Evolutionary conservation across 202 grass and related monocot species (phyloP).

Genomic region (Dendrocalamus latiflorus): DNA sequence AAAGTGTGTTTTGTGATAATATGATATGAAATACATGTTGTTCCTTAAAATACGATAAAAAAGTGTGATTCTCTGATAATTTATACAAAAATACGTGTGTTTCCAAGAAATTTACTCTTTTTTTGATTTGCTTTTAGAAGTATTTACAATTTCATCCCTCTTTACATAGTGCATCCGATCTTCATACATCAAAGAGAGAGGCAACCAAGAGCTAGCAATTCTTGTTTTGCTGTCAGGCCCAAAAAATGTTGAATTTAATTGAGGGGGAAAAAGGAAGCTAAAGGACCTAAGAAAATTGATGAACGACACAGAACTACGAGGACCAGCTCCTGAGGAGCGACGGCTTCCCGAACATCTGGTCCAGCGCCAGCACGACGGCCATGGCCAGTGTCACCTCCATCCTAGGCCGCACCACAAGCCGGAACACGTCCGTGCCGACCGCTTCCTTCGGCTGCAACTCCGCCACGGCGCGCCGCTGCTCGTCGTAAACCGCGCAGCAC

Average conservation of each 20-base stretch:
- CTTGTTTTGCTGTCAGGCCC: too few relatives aligned
- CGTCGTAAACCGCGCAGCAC: constrained; percentile 71
- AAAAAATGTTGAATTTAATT: neutral
- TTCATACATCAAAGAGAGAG: constrained; percentile 13
- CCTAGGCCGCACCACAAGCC: constrained; percentile 63
- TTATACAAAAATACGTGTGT: too few relatives aligned
- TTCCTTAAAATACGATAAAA: too few relatives aligned
- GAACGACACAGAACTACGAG: constrained; percentile 26
- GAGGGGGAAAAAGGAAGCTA: neutral
- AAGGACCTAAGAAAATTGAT: neutral
- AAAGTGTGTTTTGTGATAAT: too few relatives aligned
- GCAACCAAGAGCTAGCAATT: neutral
- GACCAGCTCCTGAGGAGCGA: constrained; percentile 59
- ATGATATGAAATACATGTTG: too few relatives aligned
- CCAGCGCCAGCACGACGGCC: constrained; percentile 65
- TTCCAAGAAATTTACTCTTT: neutral
- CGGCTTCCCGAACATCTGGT: constrained; percentile 68
- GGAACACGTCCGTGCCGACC: constrained; percentile 81
- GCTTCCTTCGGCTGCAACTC: constrained; percentile 69
- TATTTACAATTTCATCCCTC: constrained; percentile 10
- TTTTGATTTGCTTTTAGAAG: neutral
- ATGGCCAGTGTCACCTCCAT: constrained; percentile 67
- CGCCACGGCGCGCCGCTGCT: constrained; percentile 41
- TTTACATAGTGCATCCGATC: constrained; percentile 21
- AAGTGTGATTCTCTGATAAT: too few relatives aligned